Base-by-base conservation (phyloP, 495 filamentous ascomycete species). In the Talaromyces adpressus region DNA sequence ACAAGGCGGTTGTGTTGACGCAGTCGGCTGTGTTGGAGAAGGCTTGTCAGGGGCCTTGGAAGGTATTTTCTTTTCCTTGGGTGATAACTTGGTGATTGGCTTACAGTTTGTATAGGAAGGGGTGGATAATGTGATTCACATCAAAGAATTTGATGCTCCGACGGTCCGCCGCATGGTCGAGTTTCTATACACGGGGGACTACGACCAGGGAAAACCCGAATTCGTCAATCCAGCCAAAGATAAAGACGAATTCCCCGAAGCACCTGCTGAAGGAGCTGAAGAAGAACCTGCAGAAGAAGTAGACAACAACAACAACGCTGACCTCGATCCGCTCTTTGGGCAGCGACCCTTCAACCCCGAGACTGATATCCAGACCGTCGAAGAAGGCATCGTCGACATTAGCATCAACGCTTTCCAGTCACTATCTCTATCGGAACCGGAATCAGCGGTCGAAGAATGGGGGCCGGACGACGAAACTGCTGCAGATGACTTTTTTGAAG, bases 131-230 rank as follows among this genome's bases (percentile, higher is more conserved):
- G n/a, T 49, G 8, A 52, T 62, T 29, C 41, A 49, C 16, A 30
- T 62, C 39, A 30, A 52, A 18, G 39, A 30, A 18, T 51, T 62
- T 14, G 59, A 62, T 18, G 11, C 25, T 9, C 14, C 6, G 25
- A 62, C 59, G 16, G 59, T 62, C 22, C 25, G 29, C 6, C 59
- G 39, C 6, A 62, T 62, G 39, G 25, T 62, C 5, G 25, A 47
- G 25, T 62, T 49, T 16, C 22, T 62, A 7, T 62, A 62, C 27
- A 51, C 41, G 4, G 30, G 57, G 1, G 39, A 30, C 39, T 30
- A 45, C 20, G 39, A 18, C 16, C 39, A 47, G 59, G 39, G 39
- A 39, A 47, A 49, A 3, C 45, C 45, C 0, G 45, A 49, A 8
- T 49, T 7, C 11, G 45, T 49, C 36, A 41, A 16, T 11, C 36